These are phyloP conservation scores for Mycena kentingensis DNA, from an alignment of 768 basidiomycete genomes.

Conservation along the genomic window DNA sequence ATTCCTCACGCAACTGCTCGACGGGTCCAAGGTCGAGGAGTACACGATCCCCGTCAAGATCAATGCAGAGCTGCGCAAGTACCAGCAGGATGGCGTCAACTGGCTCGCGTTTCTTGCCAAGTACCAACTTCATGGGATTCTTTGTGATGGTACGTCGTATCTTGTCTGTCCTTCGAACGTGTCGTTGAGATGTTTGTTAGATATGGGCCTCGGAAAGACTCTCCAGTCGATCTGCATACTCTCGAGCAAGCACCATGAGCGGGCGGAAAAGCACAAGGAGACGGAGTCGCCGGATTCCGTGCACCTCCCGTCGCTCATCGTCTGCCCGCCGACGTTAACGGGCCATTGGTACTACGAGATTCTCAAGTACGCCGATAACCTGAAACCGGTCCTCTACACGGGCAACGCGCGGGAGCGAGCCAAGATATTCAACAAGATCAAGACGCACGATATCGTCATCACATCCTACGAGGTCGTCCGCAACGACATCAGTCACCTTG, in stretches of 20 bases:
- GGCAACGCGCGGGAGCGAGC: conserved; percentile 84
- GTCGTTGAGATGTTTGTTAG: conserved; percentile 42
- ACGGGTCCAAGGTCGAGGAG: conserved; percentile 91
- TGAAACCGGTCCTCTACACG: conserved; percentile 85
- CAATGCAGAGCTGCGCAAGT: conserved; percentile 93
- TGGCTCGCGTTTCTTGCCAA: conserved; percentile 99
- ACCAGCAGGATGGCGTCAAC: conserved; percentile 97
- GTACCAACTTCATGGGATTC: conserved; percentile 95
- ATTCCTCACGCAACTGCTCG: conserved; percentile 91
- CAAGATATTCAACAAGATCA: conserved; percentile 63
- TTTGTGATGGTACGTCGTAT: conserved; percentile 82
- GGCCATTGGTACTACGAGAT: conserved; percentile 99
- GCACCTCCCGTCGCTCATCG: conserved; percentile 90
- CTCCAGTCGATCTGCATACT: conserved; percentile 97
- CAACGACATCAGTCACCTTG: conserved; percentile 82
- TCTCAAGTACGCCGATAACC: conserved; percentile 83
- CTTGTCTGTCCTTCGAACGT: background rate
- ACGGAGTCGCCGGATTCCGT: conserved; percentile 73
- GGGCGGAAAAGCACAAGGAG: conserved; percentile 64
- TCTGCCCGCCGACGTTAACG: conserved; percentile 96
- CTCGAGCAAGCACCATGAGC: conserved; percentile 90
- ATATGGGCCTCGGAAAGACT: conserved; percentile 99
- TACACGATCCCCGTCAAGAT: conserved; percentile 85
- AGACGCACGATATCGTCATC: conserved; percentile 85
- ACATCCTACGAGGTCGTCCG: conserved; percentile 98